Conservation (phyloP, 768 basidiomycete genomes). For the Lactifluus volemus region DNA sequence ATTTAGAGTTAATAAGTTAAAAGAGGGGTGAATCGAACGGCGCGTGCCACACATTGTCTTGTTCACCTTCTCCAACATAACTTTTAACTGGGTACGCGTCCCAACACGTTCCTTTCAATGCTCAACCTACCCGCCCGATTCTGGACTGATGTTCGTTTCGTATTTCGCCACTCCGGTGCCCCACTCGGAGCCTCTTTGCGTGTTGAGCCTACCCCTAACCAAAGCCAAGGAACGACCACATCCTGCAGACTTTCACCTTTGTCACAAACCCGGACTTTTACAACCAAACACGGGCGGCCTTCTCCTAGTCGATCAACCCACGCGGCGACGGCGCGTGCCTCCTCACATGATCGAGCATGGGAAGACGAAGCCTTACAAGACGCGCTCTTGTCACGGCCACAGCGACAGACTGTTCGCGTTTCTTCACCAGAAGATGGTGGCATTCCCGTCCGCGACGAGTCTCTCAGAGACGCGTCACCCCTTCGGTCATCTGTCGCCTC, state of each 20-base stretch:
- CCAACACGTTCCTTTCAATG: neutral
- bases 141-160: slow-evolving; percentile 10
- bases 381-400: neutral
- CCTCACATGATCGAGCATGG: neutral
- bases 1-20: too few relatives aligned
- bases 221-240: neutral
- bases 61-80: too few relatives aligned
- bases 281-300: neutral
- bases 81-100: neutral
- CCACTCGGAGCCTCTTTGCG: neutral
- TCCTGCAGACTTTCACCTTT: neutral
- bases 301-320: neutral
- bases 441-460: neutral
- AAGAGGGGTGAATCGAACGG: too few relatives aligned
- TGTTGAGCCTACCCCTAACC: neutral
- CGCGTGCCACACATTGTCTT: too few relatives aligned
- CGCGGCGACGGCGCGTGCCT: neutral
- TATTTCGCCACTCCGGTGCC: slow-evolving; percentile 4
- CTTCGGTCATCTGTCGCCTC: neutral
- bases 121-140: slow-evolving; percentile 8
- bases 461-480: slow-evolving; percentile 6
- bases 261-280: neutral
- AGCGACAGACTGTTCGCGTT: neutral
- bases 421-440: neutral
- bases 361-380: slow-evolving; percentile 13